phyloP scores from a whole-genome alignment of 805 yeast species.

The Teunomyces atbi region DNA sequence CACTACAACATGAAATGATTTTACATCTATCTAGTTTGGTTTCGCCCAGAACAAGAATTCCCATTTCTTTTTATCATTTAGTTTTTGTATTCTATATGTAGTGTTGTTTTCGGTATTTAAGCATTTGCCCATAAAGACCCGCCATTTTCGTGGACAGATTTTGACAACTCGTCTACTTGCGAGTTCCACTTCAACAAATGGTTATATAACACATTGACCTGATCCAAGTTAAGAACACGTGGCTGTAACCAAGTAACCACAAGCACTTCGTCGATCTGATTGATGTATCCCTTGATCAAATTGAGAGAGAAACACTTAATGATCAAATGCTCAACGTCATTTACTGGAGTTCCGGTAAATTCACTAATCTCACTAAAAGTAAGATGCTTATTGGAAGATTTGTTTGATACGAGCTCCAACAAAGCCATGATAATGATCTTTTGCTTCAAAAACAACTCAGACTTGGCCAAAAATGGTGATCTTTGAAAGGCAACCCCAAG shows the following conservation, averaged over 20 bases:
- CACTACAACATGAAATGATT: neutral
- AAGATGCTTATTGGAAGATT: constrained; percentile 72
- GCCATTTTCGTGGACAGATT: constrained; percentile 35
- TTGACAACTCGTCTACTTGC: constrained; percentile 63
- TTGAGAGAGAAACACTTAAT: constrained; percentile 88
- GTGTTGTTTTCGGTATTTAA: neutral
- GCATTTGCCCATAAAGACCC: constrained; percentile 42
- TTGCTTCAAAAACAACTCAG: constrained; percentile 72
- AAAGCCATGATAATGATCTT: constrained; percentile 91
- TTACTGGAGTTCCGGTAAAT: constrained; percentile 60
- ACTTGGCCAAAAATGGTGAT: constrained; percentile 56
- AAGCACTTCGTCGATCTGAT: constrained; percentile 77
- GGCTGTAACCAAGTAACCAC: constrained; percentile 96
- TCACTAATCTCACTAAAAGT: constrained; percentile 70
- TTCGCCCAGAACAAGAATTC: neutral
- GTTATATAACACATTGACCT: constrained; percentile 71
- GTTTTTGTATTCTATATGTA: neutral
- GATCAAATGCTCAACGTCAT: constrained; percentile 84
- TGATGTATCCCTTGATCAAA: constrained; percentile 83
- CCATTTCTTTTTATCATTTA: neutral
- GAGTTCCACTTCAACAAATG: constrained; percentile 77
- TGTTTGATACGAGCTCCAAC: constrained; percentile 77
- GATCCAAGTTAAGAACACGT: constrained; percentile 78
- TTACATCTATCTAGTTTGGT: too few species aligned
- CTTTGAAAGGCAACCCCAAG: constrained; percentile 33